Evolutionary conservation across 2,329 filamentous ascomycete species (phyloP).

Genomic region (Piedraia hortae): DNA sequence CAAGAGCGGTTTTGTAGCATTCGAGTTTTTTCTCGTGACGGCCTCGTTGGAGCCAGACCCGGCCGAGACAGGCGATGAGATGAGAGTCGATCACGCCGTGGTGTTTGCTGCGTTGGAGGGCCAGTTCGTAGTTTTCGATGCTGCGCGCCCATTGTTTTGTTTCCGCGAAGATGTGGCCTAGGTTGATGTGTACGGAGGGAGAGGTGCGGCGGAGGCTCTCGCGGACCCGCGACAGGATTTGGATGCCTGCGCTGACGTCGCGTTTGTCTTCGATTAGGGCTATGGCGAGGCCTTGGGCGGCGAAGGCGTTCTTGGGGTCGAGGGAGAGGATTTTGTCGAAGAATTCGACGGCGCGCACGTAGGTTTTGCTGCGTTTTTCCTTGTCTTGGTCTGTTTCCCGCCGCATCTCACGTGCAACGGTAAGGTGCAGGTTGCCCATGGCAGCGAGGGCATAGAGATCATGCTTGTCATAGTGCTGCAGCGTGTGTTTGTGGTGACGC

Average conservation of each 20-base stretch:
- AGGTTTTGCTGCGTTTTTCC: constrained; percentile 65
- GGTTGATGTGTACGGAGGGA: constrained; percentile 65
- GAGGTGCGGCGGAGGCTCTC: constrained; percentile 46
- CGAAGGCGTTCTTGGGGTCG: constrained; percentile 88
- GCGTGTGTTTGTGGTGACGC: constrained; percentile 82
- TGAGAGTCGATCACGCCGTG: constrained; percentile 32
- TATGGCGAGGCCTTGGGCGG: constrained; percentile 85
- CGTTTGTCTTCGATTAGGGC: constrained; percentile 85
- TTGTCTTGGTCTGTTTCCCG: constrained; percentile 71
- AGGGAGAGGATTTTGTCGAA: constrained; percentile 90
- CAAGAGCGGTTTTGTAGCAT: constrained; percentile 35
- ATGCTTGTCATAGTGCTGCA: constrained; percentile 88
- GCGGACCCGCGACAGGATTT: constrained; percentile 70
- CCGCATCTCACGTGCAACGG: constrained; percentile 78
- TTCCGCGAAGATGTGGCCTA: constrained; percentile 81
- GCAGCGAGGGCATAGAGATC: constrained; percentile 88
- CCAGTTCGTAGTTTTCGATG: constrained; percentile 79
- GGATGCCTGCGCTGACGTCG: constrained; percentile 53
- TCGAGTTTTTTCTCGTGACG: constrained; percentile 35
- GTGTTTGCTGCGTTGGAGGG: constrained; percentile 50
- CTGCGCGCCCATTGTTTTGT: constrained; percentile 71
- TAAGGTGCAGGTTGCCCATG: constrained; percentile 87
- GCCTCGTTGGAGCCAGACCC: constrained; percentile 63
- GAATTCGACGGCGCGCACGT: constrained; percentile 84
- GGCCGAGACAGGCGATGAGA: constrained; percentile 62